These are phyloP conservation scores for Pseudogymnoascus sp. DNA, from an alignment of 2,329 filamentous ascomycete species.

Conservation along the genomic window DNA sequence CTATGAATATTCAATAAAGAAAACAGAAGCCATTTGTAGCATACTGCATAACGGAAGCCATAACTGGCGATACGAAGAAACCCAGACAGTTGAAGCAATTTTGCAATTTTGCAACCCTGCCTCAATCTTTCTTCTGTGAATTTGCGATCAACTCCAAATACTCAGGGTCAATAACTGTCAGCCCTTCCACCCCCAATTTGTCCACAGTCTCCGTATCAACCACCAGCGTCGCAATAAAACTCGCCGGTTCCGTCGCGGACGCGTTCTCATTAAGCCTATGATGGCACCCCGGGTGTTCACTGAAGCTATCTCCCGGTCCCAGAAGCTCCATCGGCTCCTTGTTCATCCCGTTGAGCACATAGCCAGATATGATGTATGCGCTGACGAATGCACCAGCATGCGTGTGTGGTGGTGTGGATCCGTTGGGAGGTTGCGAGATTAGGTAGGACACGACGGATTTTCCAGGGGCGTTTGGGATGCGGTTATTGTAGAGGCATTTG, in stretches of 20 bases:
- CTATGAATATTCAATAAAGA: neutral
- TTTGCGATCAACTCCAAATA: conserved; percentile 24
- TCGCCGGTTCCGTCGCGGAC: conserved; percentile 31
- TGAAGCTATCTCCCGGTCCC: conserved; percentile 31
- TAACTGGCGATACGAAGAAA: neutral
- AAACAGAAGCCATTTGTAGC: neutral
- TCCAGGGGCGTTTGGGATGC: conserved; percentile 33
- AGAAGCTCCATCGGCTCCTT: conserved; percentile 27
- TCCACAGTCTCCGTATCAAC: conserved; percentile 34
- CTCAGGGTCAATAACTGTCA: conserved; percentile 31
- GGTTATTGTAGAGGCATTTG: conserved; percentile 17
- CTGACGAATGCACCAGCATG: conserved; percentile 37
- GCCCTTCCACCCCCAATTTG: conserved; percentile 22
- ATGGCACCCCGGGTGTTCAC: conserved; percentile 40
- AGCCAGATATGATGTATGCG: conserved; percentile 32
- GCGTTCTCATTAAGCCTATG: conserved; percentile 39
- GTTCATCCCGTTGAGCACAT: conserved; percentile 41
- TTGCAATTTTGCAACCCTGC: neutral
- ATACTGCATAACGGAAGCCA: neutral
- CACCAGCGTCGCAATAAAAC: conserved; percentile 33
- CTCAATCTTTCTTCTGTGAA: neutral
- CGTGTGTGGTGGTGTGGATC: conserved; percentile 36
- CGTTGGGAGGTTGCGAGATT: conserved; percentile 31
- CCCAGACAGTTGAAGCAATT: neutral
- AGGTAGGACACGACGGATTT: conserved; percentile 34